Evolutionary conservation across 2,329 filamentous ascomycete genomes (phyloP), one percentile per base, ranked within the genome.

Genomic region (Cordyceps fumosorosea): DNA sequence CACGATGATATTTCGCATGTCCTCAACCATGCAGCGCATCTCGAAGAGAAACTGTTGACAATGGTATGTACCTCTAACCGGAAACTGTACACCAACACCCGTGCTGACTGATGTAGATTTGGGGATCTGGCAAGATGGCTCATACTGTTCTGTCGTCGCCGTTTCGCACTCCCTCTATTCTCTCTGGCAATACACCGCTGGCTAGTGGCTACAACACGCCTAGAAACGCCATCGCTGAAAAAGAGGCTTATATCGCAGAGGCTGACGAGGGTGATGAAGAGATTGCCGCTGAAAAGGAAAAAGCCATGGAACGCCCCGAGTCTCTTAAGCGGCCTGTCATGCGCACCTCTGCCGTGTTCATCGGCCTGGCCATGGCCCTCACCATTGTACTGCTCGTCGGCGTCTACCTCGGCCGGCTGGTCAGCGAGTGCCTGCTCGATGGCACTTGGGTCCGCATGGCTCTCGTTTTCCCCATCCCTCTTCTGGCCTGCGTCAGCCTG

Each of bases 281-380:
- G 6, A 22, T 51, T 11, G 56, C 52, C 18, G 56, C 48, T 1
- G 67, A 70, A 7, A 69, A 67, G 24, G 67, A 72, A 56, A 55
- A 66, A 5, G 61, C 62, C 20, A 63, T 67, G 12, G 67, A 72
- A 3, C 65, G 67, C 1, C 67, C 67, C 1, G 77, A 79, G 65
- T 79, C 77, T 3, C 67, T 79, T n/a, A 71, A 73, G 26, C 70
- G 78, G 16, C 77, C 77, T 0, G 69, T 80, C 18, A 67, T 70
- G 54, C 66, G 73, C 54, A 72, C 73, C 2, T 75, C 72, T 22
- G 69, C 75, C 34, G 65, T 77, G 32, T 77, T 78, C 60, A 69
- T 77, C 32, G 76, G 76, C 18, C 65, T 76, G 32, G 71, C 71
- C 26, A 69, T 77, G 60, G 73, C 70, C 42, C 65, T 78, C 10